These are phyloP conservation scores for Sesbania bispinosa DNA, from an alignment of 306 rosid species.

Conservation along the genomic window DNA sequence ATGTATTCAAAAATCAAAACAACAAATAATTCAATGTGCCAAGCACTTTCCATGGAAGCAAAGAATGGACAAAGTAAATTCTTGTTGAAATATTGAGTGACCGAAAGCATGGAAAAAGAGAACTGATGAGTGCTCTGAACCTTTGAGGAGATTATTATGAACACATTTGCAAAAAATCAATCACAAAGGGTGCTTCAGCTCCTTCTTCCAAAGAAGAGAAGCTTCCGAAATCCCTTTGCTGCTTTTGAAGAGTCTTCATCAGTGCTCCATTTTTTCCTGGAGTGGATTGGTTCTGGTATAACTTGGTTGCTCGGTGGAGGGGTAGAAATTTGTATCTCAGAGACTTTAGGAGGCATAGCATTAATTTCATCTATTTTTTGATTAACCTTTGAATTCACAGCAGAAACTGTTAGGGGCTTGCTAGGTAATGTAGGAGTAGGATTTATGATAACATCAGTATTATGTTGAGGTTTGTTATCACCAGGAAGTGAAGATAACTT, in stretches of 20 bases:
- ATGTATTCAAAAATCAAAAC: constrained; percentile 37
- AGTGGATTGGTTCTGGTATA: constrained; percentile 37
- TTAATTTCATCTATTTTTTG: constrained; percentile 33
- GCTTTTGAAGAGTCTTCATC: constrained; percentile 78
- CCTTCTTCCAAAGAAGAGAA: constrained; percentile 83
- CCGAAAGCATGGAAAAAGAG: constrained; percentile 18
- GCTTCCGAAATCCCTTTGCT: constrained; percentile 80
- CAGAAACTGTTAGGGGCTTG: constrained; percentile 33
- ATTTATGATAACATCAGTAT: constrained; percentile 33
- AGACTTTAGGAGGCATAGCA: constrained; percentile 36
- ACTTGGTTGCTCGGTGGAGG: constrained; percentile 58
- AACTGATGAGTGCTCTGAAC: constrained; percentile 18
- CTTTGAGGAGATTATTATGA: constrained; percentile 26
- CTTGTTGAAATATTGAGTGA: constrained; percentile 23
- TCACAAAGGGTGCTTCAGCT: constrained; percentile 39
- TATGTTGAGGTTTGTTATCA: constrained; percentile 45
- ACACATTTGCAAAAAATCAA: constrained; percentile 31
- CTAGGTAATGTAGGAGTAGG: constrained; percentile 38
- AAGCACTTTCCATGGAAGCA: constrained; percentile 16
- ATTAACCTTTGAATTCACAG: constrained; percentile 32
- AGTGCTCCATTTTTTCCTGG: constrained; percentile 91
- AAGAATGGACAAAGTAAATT: constrained; percentile 18
- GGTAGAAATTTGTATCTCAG: constrained; percentile 54
- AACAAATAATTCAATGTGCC: constrained; percentile 26
- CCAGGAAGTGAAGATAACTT: constrained; percentile 38